These are phyloP conservation scores for Lipomyces starkeyi DNA, from an alignment of 805 yeast genomes.

Conservation along the genomic window DNA sequence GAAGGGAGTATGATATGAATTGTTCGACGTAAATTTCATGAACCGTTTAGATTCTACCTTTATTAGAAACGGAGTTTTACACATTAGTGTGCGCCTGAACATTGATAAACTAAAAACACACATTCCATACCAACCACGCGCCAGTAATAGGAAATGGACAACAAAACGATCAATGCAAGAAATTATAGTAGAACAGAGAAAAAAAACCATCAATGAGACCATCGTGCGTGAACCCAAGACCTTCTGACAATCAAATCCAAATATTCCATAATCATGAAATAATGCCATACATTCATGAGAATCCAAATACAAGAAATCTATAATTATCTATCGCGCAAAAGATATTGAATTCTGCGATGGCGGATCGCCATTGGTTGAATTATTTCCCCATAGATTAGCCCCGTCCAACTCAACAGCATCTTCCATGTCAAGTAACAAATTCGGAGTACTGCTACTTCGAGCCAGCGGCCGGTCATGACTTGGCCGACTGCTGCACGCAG, in stretches of 20 bases:
- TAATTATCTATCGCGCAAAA: neutral
- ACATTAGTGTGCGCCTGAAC: neutral
- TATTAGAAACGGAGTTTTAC: too few relatives aligned
- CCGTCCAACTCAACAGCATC: slow-evolving; percentile 7
- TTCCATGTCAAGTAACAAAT: slow-evolving; percentile 6
- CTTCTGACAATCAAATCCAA: neutral
- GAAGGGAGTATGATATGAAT: neutral
- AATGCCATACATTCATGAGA: neutral
- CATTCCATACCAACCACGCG: neutral
- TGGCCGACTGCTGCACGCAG: neutral
- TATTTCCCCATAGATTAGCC: neutral
- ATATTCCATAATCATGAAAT: neutral
- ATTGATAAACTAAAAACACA: neutral
- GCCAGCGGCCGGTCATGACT: neutral
- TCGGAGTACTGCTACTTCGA: slow-evolving; percentile 5
- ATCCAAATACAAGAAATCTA: slow-evolving; percentile 1
- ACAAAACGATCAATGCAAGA: neutral
- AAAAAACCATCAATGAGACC: neutral
- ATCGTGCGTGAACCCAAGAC: neutral
- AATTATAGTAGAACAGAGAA: neutral
- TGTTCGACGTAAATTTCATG: neutral
- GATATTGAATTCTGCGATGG: neutral
- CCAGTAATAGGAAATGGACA: neutral
- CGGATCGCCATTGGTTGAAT: neutral
- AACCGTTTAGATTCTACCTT: too few relatives aligned